Percentiles rank a stretch among this genome's conserved stretches.
phyloP scores from a whole-genome alignment of 164 flowering plant genomes.

The Dillenia suffruticosa region DNA sequence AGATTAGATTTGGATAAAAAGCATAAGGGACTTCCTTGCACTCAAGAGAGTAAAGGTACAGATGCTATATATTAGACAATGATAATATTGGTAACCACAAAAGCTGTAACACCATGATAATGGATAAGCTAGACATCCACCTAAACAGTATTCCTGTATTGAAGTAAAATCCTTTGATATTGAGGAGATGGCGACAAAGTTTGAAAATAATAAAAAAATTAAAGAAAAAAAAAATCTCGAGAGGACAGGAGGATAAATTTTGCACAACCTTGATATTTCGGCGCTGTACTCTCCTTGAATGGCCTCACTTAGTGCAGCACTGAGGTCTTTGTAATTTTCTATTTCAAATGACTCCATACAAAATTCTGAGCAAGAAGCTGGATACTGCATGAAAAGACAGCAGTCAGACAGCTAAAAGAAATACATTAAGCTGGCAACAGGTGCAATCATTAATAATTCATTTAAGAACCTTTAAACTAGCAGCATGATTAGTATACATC shows the following conservation, averaged over 20 bases:
- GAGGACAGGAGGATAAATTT: neutral
- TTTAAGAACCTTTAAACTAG: too few species aligned
- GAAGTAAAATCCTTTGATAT: too few species aligned
- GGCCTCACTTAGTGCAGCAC: slow-evolving; percentile 41
- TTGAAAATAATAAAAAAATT: neutral
- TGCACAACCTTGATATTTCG: slow-evolving; percentile 48
- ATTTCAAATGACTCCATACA: slow-evolving; percentile 47
- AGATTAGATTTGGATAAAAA: too few species aligned
- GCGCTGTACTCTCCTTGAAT: slow-evolving; percentile 42
- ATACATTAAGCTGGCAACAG: neutral
- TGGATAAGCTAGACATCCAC: too few species aligned
- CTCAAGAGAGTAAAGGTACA: too few species aligned
- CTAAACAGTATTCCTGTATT: too few species aligned
- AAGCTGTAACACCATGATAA: too few species aligned
- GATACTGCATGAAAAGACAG: slow-evolving; percentile 54
- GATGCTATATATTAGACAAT: too few species aligned
- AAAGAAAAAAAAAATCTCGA: neutral
- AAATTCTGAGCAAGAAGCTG: slow-evolving; percentile 49
- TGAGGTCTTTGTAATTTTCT: slow-evolving; percentile 51
- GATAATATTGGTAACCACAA: too few species aligned
- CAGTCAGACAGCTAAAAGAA: neutral
- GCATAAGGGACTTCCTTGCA: too few species aligned
- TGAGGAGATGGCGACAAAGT: neutral
- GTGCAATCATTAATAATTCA: too few species aligned
- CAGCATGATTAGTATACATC: too few species aligned